These are phyloP conservation scores for Pyrrhoderma noxium DNA, from an alignment of 1,284 basidiomycete species.

Conservation along the genomic window DNA sequence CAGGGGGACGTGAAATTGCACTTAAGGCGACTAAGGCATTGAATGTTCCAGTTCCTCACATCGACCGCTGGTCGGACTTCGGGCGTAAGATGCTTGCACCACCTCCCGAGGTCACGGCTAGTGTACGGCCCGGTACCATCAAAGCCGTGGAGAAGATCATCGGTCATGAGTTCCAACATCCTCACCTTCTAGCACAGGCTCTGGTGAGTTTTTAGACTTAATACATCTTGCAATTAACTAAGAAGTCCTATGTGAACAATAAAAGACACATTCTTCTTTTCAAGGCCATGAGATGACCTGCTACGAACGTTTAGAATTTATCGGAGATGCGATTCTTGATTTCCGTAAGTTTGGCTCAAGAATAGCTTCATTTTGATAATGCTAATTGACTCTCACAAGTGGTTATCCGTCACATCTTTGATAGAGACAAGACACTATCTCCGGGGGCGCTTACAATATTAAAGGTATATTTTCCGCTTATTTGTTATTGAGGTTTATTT, in stretches of 20 bases:
- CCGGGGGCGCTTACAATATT: slow-evolving; percentile 69
- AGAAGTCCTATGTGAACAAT: background rate
- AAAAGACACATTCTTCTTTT: slow-evolving; percentile 57
- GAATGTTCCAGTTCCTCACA: slow-evolving; percentile 49
- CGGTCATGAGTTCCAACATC: slow-evolving; percentile 50
- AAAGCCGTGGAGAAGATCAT: slow-evolving; percentile 55
- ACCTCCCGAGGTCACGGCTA: slow-evolving; percentile 35
- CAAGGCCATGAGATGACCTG: slow-evolving; percentile 46
- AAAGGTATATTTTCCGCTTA: slow-evolving; percentile 42
- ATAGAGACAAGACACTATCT: slow-evolving; percentile 51
- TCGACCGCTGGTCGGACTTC: slow-evolving; percentile 68
- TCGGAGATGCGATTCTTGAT: slow-evolving; percentile 77
- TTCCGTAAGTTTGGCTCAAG: slow-evolving; percentile 41
- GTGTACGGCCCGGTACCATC: slow-evolving; percentile 38
- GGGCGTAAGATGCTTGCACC: slow-evolving; percentile 39
- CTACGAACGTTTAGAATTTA: slow-evolving; percentile 72
- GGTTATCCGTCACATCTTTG: slow-evolving; percentile 64
- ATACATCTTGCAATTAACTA: background rate
- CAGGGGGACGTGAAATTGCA: slow-evolving; percentile 57
- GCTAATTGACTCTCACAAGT: slow-evolving; percentile 36
- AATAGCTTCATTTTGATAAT: slow-evolving; percentile 2
- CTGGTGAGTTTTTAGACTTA: slow-evolving; percentile 40
- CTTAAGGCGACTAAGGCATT: slow-evolving; percentile 57
- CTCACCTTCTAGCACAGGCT: slow-evolving; percentile 60
- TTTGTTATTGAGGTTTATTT: slow-evolving; percentile 11